Evolutionary conservation across 257 asterid species (phyloP).

Genomic region (Fraxinus americana): DNA sequence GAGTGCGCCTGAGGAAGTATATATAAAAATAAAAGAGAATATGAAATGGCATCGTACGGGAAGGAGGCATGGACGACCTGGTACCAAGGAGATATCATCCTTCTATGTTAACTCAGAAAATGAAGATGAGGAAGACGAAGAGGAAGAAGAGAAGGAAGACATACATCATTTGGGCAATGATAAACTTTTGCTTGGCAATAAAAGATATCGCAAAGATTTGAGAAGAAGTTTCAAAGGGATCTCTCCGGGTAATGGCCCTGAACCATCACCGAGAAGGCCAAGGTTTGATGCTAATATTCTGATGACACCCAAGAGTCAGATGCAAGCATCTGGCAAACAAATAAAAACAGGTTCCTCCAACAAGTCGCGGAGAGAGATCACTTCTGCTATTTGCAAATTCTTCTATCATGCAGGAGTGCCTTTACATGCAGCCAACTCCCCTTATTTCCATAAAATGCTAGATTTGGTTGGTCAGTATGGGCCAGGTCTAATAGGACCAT

Average conservation of each 20-base stretch:
- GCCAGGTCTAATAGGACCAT: constrained; percentile 62
- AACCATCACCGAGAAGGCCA: constrained; percentile 51
- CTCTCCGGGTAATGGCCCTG: constrained; percentile 48
- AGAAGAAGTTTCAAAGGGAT: constrained; percentile 56
- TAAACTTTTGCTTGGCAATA: constrained; percentile 52
- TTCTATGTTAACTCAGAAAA: constrained; percentile 66
- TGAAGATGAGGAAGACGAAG: constrained; percentile 66
- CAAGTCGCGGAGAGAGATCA: constrained; percentile 73
- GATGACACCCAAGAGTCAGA: constrained; percentile 48
- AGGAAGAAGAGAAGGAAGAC: constrained; percentile 51
- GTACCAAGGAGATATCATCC: constrained; percentile 57
- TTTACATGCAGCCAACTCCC: constrained; percentile 79
- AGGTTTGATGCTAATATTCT: constrained; percentile 53
- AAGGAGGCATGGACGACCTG: constrained; percentile 74
- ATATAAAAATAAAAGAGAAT: constrained; percentile 80
- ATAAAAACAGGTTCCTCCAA: constrained; percentile 53
- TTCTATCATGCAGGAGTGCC: constrained; percentile 92
- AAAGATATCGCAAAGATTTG: constrained; percentile 54
- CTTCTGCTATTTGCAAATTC: constrained; percentile 84
- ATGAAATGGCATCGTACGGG: constrained; percentile 98
- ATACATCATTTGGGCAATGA: constrained; percentile 46
- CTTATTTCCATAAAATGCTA: constrained; percentile 81
- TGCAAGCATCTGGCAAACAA: constrained; percentile 48
- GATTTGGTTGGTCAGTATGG: constrained; percentile 81
- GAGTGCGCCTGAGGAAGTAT: constrained; percentile 88